Evolutionary conservation across 257 asterid species (phyloP).

Genomic region (Forsythia suspensa): DNA sequence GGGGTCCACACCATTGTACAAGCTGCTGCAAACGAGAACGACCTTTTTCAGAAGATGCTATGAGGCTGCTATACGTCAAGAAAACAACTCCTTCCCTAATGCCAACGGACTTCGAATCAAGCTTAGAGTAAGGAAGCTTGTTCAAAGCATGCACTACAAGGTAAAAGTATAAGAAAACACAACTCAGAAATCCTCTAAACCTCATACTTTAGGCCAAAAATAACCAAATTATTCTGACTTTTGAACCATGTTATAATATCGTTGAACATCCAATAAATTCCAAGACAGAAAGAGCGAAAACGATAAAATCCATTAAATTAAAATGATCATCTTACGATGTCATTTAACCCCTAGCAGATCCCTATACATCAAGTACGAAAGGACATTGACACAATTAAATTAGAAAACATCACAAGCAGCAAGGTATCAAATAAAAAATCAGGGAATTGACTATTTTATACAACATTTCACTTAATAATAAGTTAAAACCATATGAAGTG

Average conservation of each 20-base stretch:
- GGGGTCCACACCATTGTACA: slow-evolving; percentile 84
- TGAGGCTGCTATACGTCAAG: slow-evolving; percentile 96
- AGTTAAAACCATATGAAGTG: not conserved
- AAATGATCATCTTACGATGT: not conserved
- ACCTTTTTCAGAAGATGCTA: slow-evolving; percentile 97
- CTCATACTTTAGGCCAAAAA: slow-evolving; percentile 3
- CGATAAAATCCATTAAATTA: not conserved
- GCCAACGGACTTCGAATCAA: slow-evolving; percentile 87
- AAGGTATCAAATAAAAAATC: not conserved
- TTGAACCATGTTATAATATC: not conserved
- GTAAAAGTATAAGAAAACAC: slow-evolving; percentile 22
- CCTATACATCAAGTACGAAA: not conserved
- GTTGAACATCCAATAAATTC: not conserved
- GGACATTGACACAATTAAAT: slow-evolving; percentile 10
- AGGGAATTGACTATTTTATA: not conserved
- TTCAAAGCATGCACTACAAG: slow-evolving; percentile 93
- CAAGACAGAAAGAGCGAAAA: not conserved
- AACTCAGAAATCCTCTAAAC: slow-evolving; percentile 21
- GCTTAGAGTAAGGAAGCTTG: slow-evolving; percentile 98
- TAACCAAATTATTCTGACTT: not conserved
- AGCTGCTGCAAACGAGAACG: slow-evolving; percentile 93
- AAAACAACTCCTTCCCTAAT: slow-evolving; percentile 88
- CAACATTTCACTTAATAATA: not conserved
- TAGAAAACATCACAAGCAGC: slow-evolving; percentile 15
- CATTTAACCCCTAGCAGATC: not conserved